These are phyloP conservation scores for Persicaria maculosa DNA, from an alignment of 148 eudicot genomes.

Conservation along the genomic window DNA sequence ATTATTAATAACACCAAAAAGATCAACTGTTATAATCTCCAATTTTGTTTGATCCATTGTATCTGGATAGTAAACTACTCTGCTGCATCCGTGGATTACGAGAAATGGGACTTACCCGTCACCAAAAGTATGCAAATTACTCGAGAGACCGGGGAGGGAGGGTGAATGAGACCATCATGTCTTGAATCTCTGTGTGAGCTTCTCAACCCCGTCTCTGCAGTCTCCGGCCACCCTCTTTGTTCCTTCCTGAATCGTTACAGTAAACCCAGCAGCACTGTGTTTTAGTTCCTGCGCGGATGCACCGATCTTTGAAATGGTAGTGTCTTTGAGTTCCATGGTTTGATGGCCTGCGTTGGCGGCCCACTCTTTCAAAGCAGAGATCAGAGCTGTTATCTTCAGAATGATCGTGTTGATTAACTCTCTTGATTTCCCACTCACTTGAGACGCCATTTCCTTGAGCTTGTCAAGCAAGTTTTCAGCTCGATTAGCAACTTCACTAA, in stretches of 20 bases:
- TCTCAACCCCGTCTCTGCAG: constrained; percentile 74
- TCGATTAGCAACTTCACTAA: constrained; percentile 56
- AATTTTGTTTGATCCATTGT: not conserved
- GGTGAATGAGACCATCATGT: constrained; percentile 6
- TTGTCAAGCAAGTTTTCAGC: constrained; percentile 68
- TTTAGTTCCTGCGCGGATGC: constrained; percentile 48
- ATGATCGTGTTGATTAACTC: constrained; percentile 46
- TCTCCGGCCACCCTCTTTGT: constrained; percentile 67
- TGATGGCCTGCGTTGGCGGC: constrained; percentile 22
- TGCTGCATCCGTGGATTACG: not conserved
- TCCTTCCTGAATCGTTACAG: constrained; percentile 54
- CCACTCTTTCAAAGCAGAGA: constrained; percentile 50
- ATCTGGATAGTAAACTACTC: constrained; percentile 2
- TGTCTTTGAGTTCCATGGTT: constrained; percentile 41
- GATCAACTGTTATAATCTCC: constrained; percentile 1
- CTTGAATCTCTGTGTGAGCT: constrained; percentile 80
- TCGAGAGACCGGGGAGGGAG: not conserved
- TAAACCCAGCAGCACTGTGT: constrained; percentile 36
- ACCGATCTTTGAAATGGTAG: constrained; percentile 30
- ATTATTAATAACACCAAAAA: constrained; percentile 3
- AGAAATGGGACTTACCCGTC: not conserved
- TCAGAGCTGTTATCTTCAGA: constrained; percentile 34
- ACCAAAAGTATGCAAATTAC: not conserved
- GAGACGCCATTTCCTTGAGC: constrained; percentile 57
- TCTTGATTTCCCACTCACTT: constrained; percentile 55